Evolutionary conservation across 805 yeast genomes (phyloP).

Genomic region (Teunomyces panamensis): DNA sequence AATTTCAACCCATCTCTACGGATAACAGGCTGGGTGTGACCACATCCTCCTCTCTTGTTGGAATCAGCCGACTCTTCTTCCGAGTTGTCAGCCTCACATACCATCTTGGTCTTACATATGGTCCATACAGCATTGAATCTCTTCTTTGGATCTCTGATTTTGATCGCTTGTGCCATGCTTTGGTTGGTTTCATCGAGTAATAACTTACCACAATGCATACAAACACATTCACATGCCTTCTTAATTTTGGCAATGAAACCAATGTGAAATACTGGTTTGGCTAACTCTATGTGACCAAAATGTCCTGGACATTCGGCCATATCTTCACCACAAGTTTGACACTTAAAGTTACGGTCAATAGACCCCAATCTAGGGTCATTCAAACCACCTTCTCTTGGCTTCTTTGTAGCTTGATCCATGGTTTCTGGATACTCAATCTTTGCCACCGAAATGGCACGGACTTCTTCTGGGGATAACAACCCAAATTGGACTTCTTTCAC

Average conservation of each 20-base stretch:
- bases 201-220: constrained; percentile 98
- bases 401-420: constrained; percentile 96
- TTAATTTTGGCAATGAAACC: constrained; percentile 95
- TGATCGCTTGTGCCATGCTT: constrained; percentile 82
- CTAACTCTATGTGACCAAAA: constrained; percentile 97
- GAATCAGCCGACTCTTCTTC: constrained; percentile 49
- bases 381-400: constrained; percentile 94
- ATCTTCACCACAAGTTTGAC: constrained; percentile 99
- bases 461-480: constrained; percentile 93
- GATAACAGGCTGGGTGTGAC: constrained; percentile 91
- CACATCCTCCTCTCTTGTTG: constrained; percentile 92
- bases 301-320: constrained; percentile 99
- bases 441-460: constrained; percentile 94
- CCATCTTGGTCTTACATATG: constrained; percentile 85
- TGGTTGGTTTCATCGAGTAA: constrained; percentile 80
- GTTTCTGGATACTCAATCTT: constrained; percentile 98
- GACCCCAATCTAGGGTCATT: constrained; percentile 97
- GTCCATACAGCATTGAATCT: constrained; percentile 97
- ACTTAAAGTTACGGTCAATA: constrained; percentile 93
- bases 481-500: constrained; percentile 99
- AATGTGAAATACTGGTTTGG: constrained; percentile 97
- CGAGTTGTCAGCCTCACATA: constrained; percentile 85
- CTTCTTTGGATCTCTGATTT: constrained; percentile 89
- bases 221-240: constrained; percentile 92
- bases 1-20: constrained; percentile 94